Evolutionary conservation across 805 yeast genomes (phyloP).

Genomic region (Yamadazyma sp.): DNA sequence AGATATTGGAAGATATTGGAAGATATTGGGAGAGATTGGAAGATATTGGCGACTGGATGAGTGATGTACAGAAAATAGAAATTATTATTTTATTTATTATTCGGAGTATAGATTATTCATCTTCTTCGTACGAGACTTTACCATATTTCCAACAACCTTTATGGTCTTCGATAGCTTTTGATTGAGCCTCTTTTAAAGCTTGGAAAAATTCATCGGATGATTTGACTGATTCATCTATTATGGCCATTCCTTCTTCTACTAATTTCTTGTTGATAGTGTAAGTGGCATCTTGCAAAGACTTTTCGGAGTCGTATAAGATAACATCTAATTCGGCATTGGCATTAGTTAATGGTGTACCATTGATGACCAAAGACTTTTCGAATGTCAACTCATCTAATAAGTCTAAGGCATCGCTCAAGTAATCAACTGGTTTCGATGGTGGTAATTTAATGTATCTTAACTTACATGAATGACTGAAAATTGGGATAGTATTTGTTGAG

Average conservation of each 20-base stretch:
- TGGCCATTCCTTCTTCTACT: constrained; percentile 57
- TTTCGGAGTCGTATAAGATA: constrained; percentile 54
- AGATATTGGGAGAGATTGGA: no score
- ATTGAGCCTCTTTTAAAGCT: constrained; percentile 42
- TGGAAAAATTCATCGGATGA: constrained; percentile 31
- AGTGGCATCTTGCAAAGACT: constrained; percentile 49
- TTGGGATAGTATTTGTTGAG: constrained; percentile 34
- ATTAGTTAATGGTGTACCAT: constrained; percentile 42
- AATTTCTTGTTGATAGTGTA: constrained; percentile 61
- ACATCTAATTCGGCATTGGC: constrained; percentile 47
- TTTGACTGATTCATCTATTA: constrained; percentile 42
- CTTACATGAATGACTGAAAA: constrained; percentile 54
- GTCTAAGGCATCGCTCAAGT: constrained; percentile 51
- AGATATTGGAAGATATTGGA: no score
- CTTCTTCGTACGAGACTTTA: constrained; percentile 61
- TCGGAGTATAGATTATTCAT: no score
- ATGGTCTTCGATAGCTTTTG: constrained; percentile 46
- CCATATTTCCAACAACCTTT: constrained; percentile 77
- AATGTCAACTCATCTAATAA: constrained; percentile 51
- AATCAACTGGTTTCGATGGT: constrained; percentile 53
- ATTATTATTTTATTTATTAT: no score
- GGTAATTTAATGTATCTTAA: constrained; percentile 57
- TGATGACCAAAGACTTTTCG: constrained; percentile 53
- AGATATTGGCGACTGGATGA: no score
- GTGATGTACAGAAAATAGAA: no score